Conservation (phyloP, 805 yeast species). For the Torulaspora maleeae region DNA sequence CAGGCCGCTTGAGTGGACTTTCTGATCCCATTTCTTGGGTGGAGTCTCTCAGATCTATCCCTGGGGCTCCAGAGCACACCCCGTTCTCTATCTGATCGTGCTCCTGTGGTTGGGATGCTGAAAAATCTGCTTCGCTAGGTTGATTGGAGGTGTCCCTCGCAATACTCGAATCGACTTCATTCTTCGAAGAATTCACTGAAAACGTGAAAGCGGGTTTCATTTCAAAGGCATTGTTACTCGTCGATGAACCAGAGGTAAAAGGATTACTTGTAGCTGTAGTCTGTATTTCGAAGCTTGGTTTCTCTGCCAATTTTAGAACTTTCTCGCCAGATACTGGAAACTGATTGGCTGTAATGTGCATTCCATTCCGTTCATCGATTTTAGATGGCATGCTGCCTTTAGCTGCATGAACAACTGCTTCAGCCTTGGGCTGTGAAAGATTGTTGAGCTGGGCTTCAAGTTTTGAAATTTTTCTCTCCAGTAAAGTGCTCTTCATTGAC, state of each 20-base stretch:
- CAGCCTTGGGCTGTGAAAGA: neutral
- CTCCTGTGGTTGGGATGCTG: neutral
- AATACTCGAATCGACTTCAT: neutral
- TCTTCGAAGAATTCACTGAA: conserved; percentile 1
- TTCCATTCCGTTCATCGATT: conserved; percentile 11
- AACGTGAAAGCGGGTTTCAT: conserved; percentile 18
- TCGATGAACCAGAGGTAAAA: conserved; percentile 12
- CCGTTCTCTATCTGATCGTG: neutral
- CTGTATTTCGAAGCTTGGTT: conserved; percentile 10
- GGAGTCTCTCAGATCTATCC: neutral
- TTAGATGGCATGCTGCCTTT: conserved; percentile 8
- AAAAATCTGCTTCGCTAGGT: neutral
- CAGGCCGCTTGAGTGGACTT: conserved; percentile 14
- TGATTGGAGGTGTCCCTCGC: neutral
- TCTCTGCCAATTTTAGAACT: conserved; percentile 9
- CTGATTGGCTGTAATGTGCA: neutral
- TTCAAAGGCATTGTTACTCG: conserved; percentile 4
- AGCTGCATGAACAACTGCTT: neutral
- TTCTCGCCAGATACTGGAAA: conserved; percentile 11
- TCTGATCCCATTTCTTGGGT: neutral
- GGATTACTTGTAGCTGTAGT: conserved; percentile 14
- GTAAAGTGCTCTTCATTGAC: conserved; percentile 30
- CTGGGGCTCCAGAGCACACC: neutral
- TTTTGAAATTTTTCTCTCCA: conserved; percentile 30
- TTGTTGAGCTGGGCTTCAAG: conserved; percentile 24